A percentile compares a stretch with the other conserved stretches of the same genome.
These are phyloP conservation scores for Sanguinoderma infundibulare DNA, from an alignment of 1,284 basidiomycete species.

Conservation along the genomic window DNA sequence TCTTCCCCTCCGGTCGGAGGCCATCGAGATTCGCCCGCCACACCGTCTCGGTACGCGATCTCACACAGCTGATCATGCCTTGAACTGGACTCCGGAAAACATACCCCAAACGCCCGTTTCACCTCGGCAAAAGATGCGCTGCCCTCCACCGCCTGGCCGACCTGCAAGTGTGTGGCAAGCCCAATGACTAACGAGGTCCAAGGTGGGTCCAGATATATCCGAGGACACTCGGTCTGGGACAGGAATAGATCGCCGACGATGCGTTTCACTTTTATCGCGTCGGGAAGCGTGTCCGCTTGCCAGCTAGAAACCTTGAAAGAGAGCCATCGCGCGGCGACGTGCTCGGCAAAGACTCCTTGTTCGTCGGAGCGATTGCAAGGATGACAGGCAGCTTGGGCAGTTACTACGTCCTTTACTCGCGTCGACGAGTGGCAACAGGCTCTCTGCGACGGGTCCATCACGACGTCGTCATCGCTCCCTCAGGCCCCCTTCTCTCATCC, in stretches of 20 bases:
- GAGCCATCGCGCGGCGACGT: not conserved
- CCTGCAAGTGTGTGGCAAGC: not conserved
- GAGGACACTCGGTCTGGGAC: not conserved
- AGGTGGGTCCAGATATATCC: not conserved
- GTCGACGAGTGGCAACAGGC: not conserved
- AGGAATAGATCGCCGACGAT: not conserved
- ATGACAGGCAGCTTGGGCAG: conserved; percentile 12
- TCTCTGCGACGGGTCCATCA: conserved; percentile 7
- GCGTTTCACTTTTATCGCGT: not conserved
- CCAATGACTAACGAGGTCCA: not conserved
- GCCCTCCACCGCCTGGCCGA: not conserved
- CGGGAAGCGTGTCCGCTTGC: not conserved
- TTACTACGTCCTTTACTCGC: not conserved
- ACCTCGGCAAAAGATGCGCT: conserved; percentile 16
- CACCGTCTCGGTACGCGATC: not conserved
- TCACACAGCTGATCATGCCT: not conserved
- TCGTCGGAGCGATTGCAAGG: conserved; percentile 14
- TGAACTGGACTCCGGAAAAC: conserved; percentile 11
- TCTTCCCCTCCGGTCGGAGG: conserved; percentile 5
- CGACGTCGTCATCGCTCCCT: conserved; percentile 20
- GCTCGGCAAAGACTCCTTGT: conserved; percentile 13
- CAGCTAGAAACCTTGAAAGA: not conserved
- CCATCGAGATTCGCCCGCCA: conserved; percentile 6
- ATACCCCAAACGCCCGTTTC: conserved; percentile 9
- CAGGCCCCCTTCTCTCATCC: not conserved